Conservation (phyloP, 495 filamentous ascomycete genomes). For the Aspergillus sclerotiicarbonarius region DNA sequence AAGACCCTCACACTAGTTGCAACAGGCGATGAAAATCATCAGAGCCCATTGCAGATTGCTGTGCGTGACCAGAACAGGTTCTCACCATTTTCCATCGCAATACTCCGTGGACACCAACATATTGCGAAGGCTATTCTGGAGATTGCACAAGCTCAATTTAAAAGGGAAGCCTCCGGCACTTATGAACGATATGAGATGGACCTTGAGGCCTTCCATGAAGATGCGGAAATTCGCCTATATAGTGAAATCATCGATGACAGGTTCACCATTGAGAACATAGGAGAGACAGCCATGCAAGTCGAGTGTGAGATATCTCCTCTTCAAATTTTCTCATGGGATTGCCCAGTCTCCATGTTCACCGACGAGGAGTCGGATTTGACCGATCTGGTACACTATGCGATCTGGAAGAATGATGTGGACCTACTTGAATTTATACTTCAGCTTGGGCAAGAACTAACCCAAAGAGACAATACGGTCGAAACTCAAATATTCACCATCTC, state of each 20-base stretch:
- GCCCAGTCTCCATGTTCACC: constrained; percentile 28
- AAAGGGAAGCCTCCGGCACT: constrained; percentile 36
- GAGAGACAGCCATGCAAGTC: constrained; percentile 59
- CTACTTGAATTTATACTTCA: constrained; percentile 49
- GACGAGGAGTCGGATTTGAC: constrained; percentile 11
- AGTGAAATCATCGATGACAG: constrained; percentile 52
- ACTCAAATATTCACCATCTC: constrained; percentile 21
- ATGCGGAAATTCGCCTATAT: constrained; percentile 43
- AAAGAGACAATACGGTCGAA: constrained; percentile 21
- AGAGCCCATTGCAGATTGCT: constrained; percentile 60
- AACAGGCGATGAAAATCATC: constrained; percentile 38
- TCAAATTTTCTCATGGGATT: constrained; percentile 37
- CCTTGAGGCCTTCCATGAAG: constrained; percentile 27
- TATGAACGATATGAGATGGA: constrained; percentile 21
- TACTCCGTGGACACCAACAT: constrained; percentile 58
- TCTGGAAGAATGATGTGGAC: constrained; percentile 13
- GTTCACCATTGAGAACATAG: constrained; percentile 71
- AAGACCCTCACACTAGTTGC: constrained; percentile 46
- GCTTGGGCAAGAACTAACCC: constrained; percentile 28
- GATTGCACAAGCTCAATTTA: constrained; percentile 65
- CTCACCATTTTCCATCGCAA: constrained; percentile 62
- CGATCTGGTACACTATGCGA: constrained; percentile 16
- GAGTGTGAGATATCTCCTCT: constrained; percentile 56
- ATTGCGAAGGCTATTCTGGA: constrained; percentile 62
- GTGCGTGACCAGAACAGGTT: constrained; percentile 44